Conservation (phyloP, 148 eudicot species). For the Chenopodium suecicum region DNA sequence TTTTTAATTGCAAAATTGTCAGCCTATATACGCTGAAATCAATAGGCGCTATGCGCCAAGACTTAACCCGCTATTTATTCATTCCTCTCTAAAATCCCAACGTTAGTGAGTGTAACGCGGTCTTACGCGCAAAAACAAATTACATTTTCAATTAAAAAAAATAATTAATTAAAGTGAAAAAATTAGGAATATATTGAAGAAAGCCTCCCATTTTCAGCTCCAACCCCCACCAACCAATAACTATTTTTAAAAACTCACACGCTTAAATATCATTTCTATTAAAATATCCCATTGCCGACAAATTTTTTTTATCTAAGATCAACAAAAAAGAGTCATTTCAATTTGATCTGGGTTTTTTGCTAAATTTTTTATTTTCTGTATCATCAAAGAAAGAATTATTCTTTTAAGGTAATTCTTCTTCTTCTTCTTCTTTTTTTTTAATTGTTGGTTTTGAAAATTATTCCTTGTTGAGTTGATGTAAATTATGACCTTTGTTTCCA, state of each 20-base stretch:
- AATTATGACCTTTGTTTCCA: not conserved
- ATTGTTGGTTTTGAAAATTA: not conserved
- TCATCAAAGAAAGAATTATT: not conserved
- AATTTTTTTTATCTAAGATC: not conserved
- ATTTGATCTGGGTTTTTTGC: not conserved
- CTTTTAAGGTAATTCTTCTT: not conserved
- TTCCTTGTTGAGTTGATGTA: not conserved
- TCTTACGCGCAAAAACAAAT: not conserved
- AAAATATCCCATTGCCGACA: not conserved
- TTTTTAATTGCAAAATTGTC: too few relatives aligned
- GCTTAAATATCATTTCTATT: not conserved
- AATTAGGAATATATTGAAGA: not conserved
- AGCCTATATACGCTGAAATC: too few relatives aligned
- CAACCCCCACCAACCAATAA: constrained; percentile 10
- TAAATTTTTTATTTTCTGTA: not conserved
- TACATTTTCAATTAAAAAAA: too few relatives aligned
- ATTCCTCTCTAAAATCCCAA: too few relatives aligned
- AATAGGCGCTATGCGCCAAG: too few relatives aligned
- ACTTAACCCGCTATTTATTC: too few relatives aligned
- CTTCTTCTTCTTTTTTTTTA: not conserved
- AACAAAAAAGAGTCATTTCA: not conserved
- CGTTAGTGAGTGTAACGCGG: not conserved
- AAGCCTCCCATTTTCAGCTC: not conserved
- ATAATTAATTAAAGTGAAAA: not conserved
- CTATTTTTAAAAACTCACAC: not conserved